These are phyloP conservation scores for Solanum paucissectum DNA, from an alignment of 257 asterid genomes.

Conservation along the genomic window DNA sequence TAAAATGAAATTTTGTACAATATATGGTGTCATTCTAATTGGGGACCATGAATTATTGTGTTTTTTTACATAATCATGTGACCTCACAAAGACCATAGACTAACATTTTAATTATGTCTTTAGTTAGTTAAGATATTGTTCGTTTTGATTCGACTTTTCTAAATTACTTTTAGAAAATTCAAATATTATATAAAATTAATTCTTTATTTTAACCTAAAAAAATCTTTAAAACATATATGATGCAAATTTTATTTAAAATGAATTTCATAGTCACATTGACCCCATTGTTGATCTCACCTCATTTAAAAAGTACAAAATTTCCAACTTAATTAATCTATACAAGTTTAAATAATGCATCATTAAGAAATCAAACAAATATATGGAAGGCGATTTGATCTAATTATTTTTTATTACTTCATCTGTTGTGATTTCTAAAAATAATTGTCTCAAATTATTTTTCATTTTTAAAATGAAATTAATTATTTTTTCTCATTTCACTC, in stretches of 20 bases:
- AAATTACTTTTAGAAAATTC: not conserved
- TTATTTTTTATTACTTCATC: not conserved
- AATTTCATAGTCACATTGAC: not conserved
- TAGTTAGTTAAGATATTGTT: not conserved
- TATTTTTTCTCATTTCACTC: no score
- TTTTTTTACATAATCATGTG: not conserved
- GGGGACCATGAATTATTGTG: not conserved
- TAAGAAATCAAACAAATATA: not conserved
- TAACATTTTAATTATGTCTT: not conserved
- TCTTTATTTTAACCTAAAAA: not conserved
- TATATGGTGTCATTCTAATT: not conserved
- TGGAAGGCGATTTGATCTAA: not conserved
- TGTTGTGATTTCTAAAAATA: no score
- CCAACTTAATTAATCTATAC: not conserved
- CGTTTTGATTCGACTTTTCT: not conserved
- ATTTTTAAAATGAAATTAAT: no score
- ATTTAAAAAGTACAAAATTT: not conserved
- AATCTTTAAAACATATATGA: not conserved
- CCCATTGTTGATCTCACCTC: not conserved
- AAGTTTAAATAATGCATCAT: not conserved
- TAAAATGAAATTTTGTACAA: not conserved
- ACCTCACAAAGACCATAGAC: not conserved
- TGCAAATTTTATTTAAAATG: not conserved
- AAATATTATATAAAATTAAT: no score
- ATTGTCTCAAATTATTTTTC: no score